phyloP scores from a whole-genome alignment of 805 yeast genomes.

The Starmerella sirachaensis region DNA sequence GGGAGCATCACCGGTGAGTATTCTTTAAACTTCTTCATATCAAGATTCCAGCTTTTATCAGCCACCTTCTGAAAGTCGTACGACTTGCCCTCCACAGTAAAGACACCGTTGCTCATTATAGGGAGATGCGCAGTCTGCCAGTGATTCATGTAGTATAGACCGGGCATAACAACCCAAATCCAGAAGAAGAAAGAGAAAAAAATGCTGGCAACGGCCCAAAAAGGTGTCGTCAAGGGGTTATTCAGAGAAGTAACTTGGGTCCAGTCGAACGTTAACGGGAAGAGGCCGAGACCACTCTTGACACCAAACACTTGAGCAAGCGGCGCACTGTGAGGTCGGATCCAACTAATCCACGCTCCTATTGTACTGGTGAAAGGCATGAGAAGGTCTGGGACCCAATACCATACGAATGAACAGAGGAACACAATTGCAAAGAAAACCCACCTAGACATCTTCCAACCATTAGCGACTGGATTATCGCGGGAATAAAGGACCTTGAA shows the following conservation, averaged over 20 bases:
- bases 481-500: slow-evolving; percentile 41
- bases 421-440: slow-evolving; percentile 38
- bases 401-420: slow-evolving; percentile 37
- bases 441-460: slow-evolving; percentile 49
- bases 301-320: slow-evolving; percentile 61
- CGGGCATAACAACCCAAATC: slow-evolving; percentile 30
- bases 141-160: slow-evolving; percentile 39
- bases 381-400: slow-evolving; percentile 53
- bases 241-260: slow-evolving; percentile 42
- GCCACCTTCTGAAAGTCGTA: slow-evolving; percentile 45
- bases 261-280: slow-evolving; percentile 65
- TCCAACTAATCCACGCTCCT: slow-evolving; percentile 56
- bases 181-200: slow-evolving; percentile 41
- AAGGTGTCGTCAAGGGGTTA: slow-evolving; percentile 54
- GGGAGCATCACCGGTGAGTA: slow-evolving; percentile 59
- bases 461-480: slow-evolving; percentile 41
- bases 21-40: slow-evolving; percentile 37
- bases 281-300: slow-evolving; percentile 47
- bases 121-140: slow-evolving; percentile 54
- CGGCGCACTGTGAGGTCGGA: slow-evolving; percentile 41
- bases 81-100: slow-evolving; percentile 37
- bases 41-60: slow-evolving; percentile 34
- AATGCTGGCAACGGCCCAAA: slow-evolving; percentile 35
- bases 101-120: slow-evolving; percentile 36
- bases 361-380: slow-evolving; percentile 43